Evolutionary conservation across 306 rosid species (phyloP).

Genomic region (Delonix regia): DNA sequence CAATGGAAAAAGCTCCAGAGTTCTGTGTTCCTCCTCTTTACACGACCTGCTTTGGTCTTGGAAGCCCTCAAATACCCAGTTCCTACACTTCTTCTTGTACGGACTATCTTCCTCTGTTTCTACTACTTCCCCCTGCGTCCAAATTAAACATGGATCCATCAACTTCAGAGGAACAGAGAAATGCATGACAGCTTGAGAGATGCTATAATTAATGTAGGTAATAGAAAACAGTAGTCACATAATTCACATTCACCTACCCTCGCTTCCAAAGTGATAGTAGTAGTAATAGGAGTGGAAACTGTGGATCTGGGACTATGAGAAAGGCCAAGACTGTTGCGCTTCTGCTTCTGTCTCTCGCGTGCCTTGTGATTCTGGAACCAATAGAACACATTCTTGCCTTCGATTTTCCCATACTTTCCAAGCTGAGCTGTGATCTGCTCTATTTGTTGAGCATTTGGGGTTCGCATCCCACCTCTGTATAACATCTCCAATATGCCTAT

Average conservation of each 20-base stretch:
- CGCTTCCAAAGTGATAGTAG: constrained; percentile 34
- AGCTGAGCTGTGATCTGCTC: constrained; percentile 88
- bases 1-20: constrained; percentile 89
- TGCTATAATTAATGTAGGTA: background rate
- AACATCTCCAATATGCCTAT: constrained; percentile 91
- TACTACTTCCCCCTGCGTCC: constrained; percentile 44
- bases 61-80: constrained; percentile 72
- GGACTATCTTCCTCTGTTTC: constrained; percentile 74
- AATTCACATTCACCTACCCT: background rate
- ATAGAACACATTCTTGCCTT: constrained; percentile 96
- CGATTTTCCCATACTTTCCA: constrained; percentile 88
- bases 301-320: constrained; percentile 55
- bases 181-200: too few species aligned
- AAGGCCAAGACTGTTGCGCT: constrained; percentile 72
- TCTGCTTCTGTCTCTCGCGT: constrained; percentile 94
- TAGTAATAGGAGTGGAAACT: constrained; percentile 40
- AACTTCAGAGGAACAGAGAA: too few species aligned
- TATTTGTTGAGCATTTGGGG: constrained; percentile 93
- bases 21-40: constrained; percentile 61
- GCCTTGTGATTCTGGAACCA: constrained; percentile 99
- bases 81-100: constrained; percentile 73
- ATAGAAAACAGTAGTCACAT: background rate
- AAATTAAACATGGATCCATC: background rate
- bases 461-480: constrained; percentile 87
- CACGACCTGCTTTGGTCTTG: constrained; percentile 45